These are phyloP conservation scores for Trichosporon inkin DNA, from an alignment of 1,284 basidiomycete species.

Conservation along the genomic window DNA sequence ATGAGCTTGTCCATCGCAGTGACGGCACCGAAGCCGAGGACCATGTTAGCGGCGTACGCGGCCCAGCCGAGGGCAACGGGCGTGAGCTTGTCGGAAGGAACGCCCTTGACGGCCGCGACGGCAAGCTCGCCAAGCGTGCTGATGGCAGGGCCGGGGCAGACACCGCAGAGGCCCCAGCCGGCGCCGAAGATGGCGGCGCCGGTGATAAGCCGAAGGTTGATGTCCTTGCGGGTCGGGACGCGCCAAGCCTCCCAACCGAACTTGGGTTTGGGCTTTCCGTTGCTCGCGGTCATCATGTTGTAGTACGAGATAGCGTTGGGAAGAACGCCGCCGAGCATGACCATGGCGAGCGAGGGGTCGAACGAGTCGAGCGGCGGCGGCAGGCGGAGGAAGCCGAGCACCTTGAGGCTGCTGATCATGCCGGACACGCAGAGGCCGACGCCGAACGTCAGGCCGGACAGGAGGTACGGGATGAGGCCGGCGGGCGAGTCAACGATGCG, in stretches of 20 bases:
- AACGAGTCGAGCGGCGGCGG: conserved; percentile 31
- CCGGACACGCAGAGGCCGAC: conserved; percentile 59
- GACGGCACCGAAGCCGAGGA: conserved; percentile 18
- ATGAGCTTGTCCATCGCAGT: background rate
- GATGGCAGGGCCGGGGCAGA: conserved; percentile 55
- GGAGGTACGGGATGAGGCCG: conserved; percentile 45
- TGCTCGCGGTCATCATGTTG: conserved; percentile 8
- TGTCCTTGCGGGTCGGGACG: conserved; percentile 39
- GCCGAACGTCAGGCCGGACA: conserved; percentile 57
- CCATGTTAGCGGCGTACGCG: conserved; percentile 14
- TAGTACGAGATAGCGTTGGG: conserved; percentile 49
- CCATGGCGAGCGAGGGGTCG: conserved; percentile 53
- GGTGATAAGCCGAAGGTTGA: conserved; percentile 56
- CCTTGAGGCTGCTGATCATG: conserved; percentile 57
- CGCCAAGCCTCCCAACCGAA: conserved; percentile 37
- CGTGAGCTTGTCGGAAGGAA: background rate
- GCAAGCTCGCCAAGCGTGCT: conserved; percentile 18
- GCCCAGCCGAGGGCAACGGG: conserved; percentile 14
- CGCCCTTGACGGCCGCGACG: background rate
- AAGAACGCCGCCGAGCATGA: conserved; percentile 52
- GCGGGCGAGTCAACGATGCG: background rate
- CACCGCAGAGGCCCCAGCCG: conserved; percentile 63
- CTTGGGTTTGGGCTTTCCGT: conserved; percentile 11
- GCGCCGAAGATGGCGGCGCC: conserved; percentile 62
- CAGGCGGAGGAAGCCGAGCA: conserved; percentile 57